phyloP scores from a whole-genome alignment of 2,329 filamentous ascomycete genomes.

The Amesomyces nigricolor region DNA sequence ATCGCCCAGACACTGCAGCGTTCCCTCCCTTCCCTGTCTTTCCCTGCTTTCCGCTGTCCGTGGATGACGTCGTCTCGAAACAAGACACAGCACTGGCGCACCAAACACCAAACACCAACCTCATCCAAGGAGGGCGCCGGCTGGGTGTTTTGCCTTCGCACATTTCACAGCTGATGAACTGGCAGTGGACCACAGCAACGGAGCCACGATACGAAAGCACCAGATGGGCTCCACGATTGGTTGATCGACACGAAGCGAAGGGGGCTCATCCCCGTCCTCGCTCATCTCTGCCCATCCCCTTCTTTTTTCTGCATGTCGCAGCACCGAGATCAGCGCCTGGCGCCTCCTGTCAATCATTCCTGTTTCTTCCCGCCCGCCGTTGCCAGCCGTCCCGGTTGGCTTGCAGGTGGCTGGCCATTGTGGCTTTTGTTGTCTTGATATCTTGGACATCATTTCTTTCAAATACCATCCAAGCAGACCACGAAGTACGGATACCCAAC shows the following conservation, averaged over 20 bases:
- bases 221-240: no score
- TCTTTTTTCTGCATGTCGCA: not conserved
- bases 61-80: constrained; percentile 5
- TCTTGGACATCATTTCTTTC: no score
- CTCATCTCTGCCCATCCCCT: constrained; percentile 1
- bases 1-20: not conserved
- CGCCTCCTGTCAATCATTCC: not conserved
- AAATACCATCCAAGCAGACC: no score
- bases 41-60: not conserved
- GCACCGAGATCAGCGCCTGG: not conserved
- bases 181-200: not conserved
- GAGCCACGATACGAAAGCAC: not conserved
- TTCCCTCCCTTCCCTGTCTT: not conserved
- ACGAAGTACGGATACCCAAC: no score
- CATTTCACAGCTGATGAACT: not conserved
- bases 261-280: not conserved
- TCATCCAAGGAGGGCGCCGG: no score
- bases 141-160: no score
- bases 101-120: not conserved
- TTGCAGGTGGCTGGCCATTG: no score
- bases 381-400: not conserved
- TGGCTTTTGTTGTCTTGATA: no score
- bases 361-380: not conserved
- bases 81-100: not conserved
- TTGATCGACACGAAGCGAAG: not conserved